Evolutionary conservation across 2,329 filamentous ascomycete species (phyloP).

Genomic region (Exophiala spinifera): DNA sequence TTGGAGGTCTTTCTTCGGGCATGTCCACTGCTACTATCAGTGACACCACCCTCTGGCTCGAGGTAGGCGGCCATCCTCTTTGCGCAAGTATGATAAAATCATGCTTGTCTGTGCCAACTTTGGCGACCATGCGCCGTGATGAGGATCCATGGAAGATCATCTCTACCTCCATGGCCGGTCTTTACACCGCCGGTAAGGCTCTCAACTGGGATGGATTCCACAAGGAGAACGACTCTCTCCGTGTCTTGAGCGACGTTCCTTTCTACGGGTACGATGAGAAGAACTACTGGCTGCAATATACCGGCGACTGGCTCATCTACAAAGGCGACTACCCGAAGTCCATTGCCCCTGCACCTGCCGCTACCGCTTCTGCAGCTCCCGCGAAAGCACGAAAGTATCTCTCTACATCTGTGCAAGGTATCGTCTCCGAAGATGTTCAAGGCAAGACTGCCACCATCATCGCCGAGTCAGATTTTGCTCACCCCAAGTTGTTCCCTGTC

Average conservation of each 20-base stretch:
- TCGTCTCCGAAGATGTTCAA: slow-evolving; percentile 61
- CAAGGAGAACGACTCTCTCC: slow-evolving; percentile 48
- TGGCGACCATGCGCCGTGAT: slow-evolving; percentile 42
- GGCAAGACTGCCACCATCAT: slow-evolving; percentile 59
- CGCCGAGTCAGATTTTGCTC: slow-evolving; percentile 64
- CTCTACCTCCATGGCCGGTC: slow-evolving; percentile 35
- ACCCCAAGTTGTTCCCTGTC: slow-evolving; percentile 60
- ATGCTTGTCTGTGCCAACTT: slow-evolving; percentile 32
- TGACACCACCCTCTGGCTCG: slow-evolving; percentile 40
- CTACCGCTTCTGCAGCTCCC: slow-evolving; percentile 39
- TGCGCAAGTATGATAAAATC: slow-evolving; percentile 46
- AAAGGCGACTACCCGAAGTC: slow-evolving; percentile 58
- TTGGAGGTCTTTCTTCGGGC: slow-evolving; percentile 41
- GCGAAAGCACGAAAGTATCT: slow-evolving; percentile 55
- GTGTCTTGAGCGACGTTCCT: slow-evolving; percentile 63
- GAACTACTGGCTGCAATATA: slow-evolving; percentile 70
- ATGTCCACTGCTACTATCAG: slow-evolving; percentile 33
- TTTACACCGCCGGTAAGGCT: slow-evolving; percentile 40
- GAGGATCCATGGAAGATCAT: slow-evolving; percentile 45
- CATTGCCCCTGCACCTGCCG: slow-evolving; percentile 38
- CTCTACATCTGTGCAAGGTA: slow-evolving; percentile 63
- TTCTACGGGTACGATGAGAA: slow-evolving; percentile 68
- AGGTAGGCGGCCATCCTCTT: slow-evolving; percentile 50
- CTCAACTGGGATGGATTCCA: slow-evolving; percentile 45
- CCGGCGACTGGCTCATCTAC: slow-evolving; percentile 67